Conservation (phyloP, 192 early-diverging fungal species). For the Geosiphon pyriformis region DNA sequence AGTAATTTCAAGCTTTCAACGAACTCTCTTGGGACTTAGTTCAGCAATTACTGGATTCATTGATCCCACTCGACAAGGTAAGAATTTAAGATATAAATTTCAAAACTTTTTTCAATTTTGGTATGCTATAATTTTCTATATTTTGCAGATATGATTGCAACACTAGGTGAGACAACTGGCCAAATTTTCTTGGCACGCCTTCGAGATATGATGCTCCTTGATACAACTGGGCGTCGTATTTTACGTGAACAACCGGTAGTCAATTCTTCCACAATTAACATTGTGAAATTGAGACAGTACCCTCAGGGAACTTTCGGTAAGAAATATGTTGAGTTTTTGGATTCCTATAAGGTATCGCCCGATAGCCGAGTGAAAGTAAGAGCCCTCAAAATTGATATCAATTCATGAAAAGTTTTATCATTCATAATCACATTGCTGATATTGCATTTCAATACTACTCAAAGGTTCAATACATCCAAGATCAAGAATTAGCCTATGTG, state of each 20-base stretch:
- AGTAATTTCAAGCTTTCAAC: slow-evolving; percentile 60
- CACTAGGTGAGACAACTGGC: slow-evolving; percentile 86
- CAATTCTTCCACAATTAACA: slow-evolving; percentile 60
- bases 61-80: slow-evolving; percentile 70
- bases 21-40: slow-evolving; percentile 59
- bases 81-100: background rate
- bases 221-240: slow-evolving; percentile 73
- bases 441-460: background rate
- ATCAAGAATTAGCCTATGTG: slow-evolving; percentile 89
- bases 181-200: slow-evolving; percentile 60
- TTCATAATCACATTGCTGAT: too few relatives aligned
- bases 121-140: background rate
- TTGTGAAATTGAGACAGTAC: slow-evolving; percentile 56
- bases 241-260: slow-evolving; percentile 77
- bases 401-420: too few relatives aligned
- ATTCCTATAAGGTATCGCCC: slow-evolving; percentile 71
- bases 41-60: slow-evolving; percentile 70
- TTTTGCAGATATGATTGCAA: slow-evolving; percentile 87
- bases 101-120: background rate
- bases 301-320: slow-evolving; percentile 77
- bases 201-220: slow-evolving; percentile 73
- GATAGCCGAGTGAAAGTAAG: slow-evolving; percentile 71
- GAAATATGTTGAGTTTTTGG: slow-evolving; percentile 79
- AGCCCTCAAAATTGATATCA: too few relatives aligned
- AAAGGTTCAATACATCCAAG: slow-evolving; percentile 82